Evolutionary conservation across 257 asterid genomes (phyloP).

Genomic region (Anisodus acutangulus): DNA sequence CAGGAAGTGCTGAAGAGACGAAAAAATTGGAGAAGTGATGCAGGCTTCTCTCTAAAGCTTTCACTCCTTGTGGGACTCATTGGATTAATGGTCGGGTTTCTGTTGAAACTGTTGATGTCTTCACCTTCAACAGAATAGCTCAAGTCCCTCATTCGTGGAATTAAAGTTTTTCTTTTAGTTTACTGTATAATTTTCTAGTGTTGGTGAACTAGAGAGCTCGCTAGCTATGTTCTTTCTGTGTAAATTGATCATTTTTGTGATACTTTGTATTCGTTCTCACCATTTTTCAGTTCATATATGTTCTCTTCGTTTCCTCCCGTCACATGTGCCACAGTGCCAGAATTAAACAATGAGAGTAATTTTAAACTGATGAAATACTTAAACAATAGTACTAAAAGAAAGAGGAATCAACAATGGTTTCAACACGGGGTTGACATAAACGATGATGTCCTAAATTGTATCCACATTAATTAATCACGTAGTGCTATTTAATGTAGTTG

Average conservation of each 20-base stretch:
- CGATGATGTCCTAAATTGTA: background rate
- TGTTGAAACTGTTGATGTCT: conserved; percentile 44
- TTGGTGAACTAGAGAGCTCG: conserved; percentile 31
- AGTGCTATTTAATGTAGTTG: too few species aligned
- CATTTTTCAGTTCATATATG: conserved; percentile 25
- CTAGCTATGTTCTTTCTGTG: conserved; percentile 36
- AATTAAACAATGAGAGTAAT: background rate
- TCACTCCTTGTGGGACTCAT: conserved; percentile 54
- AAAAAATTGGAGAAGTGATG: conserved; percentile 39
- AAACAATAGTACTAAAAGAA: background rate
- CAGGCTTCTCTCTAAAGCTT: conserved; percentile 48
- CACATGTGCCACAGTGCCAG: background rate
- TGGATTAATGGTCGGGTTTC: conserved; percentile 49
- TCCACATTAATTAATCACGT: background rate
- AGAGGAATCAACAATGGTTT: background rate
- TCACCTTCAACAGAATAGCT: conserved; percentile 43
- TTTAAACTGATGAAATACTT: too few species aligned
- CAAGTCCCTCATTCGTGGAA: background rate
- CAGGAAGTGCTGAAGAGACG: conserved; percentile 50
- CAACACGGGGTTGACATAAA: background rate
- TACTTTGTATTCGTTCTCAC: conserved; percentile 23
- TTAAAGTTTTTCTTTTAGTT: conserved; percentile 24
- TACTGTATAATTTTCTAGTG: conserved; percentile 37
- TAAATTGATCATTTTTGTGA: conserved; percentile 33
- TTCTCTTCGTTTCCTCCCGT: background rate